Evolutionary conservation across 2,329 filamentous ascomycete species (phyloP).

Genomic region (Didymella glomerata): DNA sequence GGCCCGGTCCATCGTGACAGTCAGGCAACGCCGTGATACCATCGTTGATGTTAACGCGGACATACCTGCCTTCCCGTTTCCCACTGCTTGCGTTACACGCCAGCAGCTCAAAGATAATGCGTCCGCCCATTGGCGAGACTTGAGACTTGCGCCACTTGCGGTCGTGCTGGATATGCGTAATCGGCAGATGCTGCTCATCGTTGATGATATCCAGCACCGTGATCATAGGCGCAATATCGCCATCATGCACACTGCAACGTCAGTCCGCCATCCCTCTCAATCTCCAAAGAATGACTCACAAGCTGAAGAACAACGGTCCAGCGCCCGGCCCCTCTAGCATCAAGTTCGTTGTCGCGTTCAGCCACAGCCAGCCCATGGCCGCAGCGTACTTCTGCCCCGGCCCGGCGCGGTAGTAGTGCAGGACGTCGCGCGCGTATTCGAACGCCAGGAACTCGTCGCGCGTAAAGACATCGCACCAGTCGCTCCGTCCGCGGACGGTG

Average conservation of each 20-base stretch:
- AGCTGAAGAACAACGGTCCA: conserved; percentile 65
- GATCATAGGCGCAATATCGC: conserved; percentile 65
- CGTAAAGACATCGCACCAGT: conserved; percentile 66
- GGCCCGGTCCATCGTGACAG: conserved; percentile 58
- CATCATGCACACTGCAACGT: conserved; percentile 61
- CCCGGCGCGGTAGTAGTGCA: conserved; percentile 67
- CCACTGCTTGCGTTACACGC: conserved; percentile 38
- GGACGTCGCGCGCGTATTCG: conserved; percentile 66
- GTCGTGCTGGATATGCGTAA: conserved; percentile 53
- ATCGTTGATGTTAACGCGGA: conserved; percentile 67
- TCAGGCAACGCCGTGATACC: conserved; percentile 60
- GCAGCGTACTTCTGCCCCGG: conserved; percentile 64
- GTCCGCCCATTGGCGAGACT: conserved; percentile 65
- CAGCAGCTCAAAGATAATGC: conserved; percentile 64
- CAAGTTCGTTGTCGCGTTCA: conserved; percentile 64
- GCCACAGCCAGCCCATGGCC: conserved; percentile 66
- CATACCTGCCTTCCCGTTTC: conserved; percentile 40
- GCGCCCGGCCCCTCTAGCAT: conserved; percentile 54
- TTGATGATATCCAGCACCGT: conserved; percentile 61
- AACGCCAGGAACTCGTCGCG: conserved; percentile 63
- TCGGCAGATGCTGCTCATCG: conserved; percentile 57
- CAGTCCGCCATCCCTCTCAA: conserved; percentile 1
- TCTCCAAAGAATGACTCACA: conserved; percentile 49
- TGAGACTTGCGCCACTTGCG: conserved; percentile 65
- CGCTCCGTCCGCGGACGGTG: conserved; percentile 61